Conservation (phyloP, 2,329 filamentous ascomycete species). For the Colletotrichum trifolii region DNA sequence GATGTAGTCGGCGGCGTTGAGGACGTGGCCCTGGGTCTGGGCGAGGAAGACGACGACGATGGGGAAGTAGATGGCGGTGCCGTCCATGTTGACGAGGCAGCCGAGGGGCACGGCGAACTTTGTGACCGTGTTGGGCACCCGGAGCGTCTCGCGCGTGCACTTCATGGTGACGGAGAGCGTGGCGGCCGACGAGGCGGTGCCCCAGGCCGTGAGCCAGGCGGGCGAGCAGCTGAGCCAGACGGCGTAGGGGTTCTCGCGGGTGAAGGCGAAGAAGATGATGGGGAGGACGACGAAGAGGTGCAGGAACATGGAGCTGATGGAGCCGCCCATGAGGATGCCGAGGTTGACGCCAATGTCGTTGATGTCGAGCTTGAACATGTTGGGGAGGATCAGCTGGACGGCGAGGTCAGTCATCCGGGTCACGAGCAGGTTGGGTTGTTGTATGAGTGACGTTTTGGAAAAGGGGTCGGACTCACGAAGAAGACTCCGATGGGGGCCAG, state of each 20-base stretch:
- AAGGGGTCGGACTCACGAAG: constrained; percentile 47
- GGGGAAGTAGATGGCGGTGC: constrained; percentile 67
- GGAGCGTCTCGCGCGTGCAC: constrained; percentile 49
- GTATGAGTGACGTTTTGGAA: background rate
- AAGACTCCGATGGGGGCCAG: constrained; percentile 63
- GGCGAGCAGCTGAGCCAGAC: constrained; percentile 60
- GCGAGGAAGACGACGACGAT: constrained; percentile 64
- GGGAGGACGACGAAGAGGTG: constrained; percentile 60
- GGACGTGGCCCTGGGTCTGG: constrained; percentile 57
- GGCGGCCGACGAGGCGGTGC: constrained; percentile 63
- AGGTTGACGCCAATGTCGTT: constrained; percentile 59
- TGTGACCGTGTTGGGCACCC: constrained; percentile 53
- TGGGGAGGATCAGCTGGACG: constrained; percentile 54
- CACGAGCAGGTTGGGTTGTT: background rate
- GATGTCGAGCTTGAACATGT: constrained; percentile 61
- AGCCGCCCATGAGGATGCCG: constrained; percentile 60
- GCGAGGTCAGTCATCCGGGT: background rate
- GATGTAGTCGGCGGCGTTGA: constrained; percentile 58
- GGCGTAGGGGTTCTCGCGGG: constrained; percentile 57
- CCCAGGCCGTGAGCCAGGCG: constrained; percentile 66
- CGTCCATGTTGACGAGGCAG: constrained; percentile 63
- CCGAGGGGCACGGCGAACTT: constrained; percentile 61
- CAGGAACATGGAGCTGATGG: constrained; percentile 57
- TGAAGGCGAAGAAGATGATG: constrained; percentile 52
- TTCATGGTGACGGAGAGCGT: constrained; percentile 62